Evolutionary conservation across 345 rosid species (phyloP).

Genomic region (Pistacia vera): DNA sequence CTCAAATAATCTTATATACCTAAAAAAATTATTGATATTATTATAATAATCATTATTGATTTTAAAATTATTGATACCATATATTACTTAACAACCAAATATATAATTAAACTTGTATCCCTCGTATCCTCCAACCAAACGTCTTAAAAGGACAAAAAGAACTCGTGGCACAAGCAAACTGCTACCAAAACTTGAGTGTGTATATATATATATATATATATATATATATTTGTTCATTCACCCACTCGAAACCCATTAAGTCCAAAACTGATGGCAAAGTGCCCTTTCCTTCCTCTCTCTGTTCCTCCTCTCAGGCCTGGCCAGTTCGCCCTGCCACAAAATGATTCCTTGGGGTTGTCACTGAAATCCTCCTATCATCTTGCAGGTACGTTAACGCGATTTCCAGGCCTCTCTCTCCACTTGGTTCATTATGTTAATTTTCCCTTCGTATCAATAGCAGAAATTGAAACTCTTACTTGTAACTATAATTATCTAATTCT

Average conservation of each 20-base stretch:
- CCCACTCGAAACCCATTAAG: neutral
- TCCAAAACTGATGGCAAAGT: slow-evolving; percentile 8
- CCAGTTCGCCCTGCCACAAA: slow-evolving; percentile 10
- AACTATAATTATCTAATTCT: neutral
- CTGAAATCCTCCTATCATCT: slow-evolving; percentile 25
- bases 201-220: too few relatives aligned
- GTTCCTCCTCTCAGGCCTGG: slow-evolving; percentile 1
- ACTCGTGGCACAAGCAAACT: too few relatives aligned
- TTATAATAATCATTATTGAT: too few relatives aligned
- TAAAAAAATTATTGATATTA: too few relatives aligned
- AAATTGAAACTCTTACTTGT: neutral
- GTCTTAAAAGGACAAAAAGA: too few relatives aligned
- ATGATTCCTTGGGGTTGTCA: slow-evolving; percentile 24
- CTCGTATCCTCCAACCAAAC: too few relatives aligned
- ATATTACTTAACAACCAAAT: too few relatives aligned
- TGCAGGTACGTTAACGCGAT: slow-evolving; percentile 30
- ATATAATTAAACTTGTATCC: too few relatives aligned
- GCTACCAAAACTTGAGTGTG: too few relatives aligned
- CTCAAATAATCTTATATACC: too few relatives aligned
- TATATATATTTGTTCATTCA: neutral
- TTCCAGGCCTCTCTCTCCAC: slow-evolving; percentile 27
- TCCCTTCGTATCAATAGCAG: slow-evolving; percentile 14
- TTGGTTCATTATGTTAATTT: slow-evolving; percentile 30
- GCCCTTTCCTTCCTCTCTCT: neutral
- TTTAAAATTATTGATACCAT: too few relatives aligned